Percentiles rank a stretch among this genome's conserved stretches.
phyloP scores from a whole-genome alignment of 2,329 filamentous ascomycete species.

The Lasiodiplodia hormozganensis region DNA sequence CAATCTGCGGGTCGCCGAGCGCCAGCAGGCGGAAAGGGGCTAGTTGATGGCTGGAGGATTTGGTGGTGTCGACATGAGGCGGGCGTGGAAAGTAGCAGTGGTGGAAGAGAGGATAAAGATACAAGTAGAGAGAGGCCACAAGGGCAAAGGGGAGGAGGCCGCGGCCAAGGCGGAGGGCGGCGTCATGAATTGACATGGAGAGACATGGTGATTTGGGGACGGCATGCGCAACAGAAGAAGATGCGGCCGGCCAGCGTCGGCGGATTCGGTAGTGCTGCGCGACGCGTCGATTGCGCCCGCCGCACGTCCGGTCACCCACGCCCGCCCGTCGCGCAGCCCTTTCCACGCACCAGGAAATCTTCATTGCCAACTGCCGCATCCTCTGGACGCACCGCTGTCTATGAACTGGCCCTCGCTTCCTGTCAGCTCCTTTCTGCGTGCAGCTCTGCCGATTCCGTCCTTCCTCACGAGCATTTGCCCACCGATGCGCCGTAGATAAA shows the following conservation, averaged over 20 bases:
- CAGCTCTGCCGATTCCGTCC: too few species aligned
- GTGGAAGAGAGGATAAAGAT: conserved; percentile 83
- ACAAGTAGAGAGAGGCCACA: conserved; percentile 77
- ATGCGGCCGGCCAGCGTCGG: neutral
- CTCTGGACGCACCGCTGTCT: too few species aligned
- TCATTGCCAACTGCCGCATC: too few species aligned
- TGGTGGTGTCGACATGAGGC: conserved; percentile 28
- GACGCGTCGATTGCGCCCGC: neutral
- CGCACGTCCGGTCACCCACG: neutral
- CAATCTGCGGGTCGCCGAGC: conserved; percentile 90
- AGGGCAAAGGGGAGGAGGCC: conserved; percentile 71
- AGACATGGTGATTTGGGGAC: conserved; percentile 33
- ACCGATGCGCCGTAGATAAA: too few species aligned
- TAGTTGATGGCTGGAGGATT: conserved; percentile 36
- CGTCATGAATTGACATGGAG: conserved; percentile 59
- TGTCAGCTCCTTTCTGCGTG: too few species aligned
- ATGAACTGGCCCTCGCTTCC: too few species aligned
- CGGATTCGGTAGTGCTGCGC: neutral
- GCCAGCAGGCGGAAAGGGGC: conserved; percentile 88
- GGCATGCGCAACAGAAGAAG: neutral
- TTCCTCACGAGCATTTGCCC: too few species aligned
- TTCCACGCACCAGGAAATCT: too few species aligned
- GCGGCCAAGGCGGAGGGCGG: conserved; percentile 55
- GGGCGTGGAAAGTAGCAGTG: conserved; percentile 76
- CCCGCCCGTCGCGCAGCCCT: neutral